These are phyloP conservation scores for Mycena galericulata DNA, from an alignment of 768 basidiomycete genomes.

Conservation along the genomic window DNA sequence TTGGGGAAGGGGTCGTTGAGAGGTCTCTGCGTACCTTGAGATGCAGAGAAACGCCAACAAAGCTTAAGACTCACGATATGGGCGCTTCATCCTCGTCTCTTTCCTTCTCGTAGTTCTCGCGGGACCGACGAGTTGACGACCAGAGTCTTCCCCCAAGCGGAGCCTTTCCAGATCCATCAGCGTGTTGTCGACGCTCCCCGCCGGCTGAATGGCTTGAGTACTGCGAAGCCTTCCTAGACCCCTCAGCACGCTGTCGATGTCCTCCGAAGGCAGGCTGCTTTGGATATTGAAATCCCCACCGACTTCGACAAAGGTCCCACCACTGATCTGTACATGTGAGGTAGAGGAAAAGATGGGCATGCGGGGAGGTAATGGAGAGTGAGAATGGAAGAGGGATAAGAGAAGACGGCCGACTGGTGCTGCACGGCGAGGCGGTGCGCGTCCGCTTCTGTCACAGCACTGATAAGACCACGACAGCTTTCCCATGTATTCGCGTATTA, in stretches of 20 bases:
- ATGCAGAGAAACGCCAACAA: not conserved
- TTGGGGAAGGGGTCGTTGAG: not conserved
- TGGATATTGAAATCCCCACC: slow-evolving; percentile 14
- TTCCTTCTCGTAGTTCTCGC: slow-evolving; percentile 5
- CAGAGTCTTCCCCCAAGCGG: not conserved
- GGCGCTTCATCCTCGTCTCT: slow-evolving; percentile 6
- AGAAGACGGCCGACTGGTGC: slow-evolving; percentile 2
- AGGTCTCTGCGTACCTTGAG: not conserved
- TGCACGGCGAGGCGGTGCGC: slow-evolving; percentile 6
- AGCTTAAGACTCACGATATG: slow-evolving; percentile 1
- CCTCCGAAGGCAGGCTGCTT: slow-evolving; percentile 1
- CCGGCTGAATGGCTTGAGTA: not conserved
- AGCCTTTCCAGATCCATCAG: not conserved
- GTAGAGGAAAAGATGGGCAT: slow-evolving; percentile 10
- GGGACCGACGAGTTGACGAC: not conserved
- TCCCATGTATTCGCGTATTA: no score
- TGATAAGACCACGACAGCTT: slow-evolving; percentile 3
- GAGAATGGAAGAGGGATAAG: not conserved
- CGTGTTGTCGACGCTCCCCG: not conserved
- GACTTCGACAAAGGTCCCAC: slow-evolving; percentile 1
- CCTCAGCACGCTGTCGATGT: slow-evolving; percentile 1
- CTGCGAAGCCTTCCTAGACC: not conserved
- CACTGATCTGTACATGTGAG: slow-evolving; percentile 15
- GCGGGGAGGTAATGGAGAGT: not conserved
- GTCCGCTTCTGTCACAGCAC: slow-evolving; percentile 3